Base-by-base conservation (phyloP, 192 early-diverging fungal species). In the Umbelopsis vinacea region DNA sequence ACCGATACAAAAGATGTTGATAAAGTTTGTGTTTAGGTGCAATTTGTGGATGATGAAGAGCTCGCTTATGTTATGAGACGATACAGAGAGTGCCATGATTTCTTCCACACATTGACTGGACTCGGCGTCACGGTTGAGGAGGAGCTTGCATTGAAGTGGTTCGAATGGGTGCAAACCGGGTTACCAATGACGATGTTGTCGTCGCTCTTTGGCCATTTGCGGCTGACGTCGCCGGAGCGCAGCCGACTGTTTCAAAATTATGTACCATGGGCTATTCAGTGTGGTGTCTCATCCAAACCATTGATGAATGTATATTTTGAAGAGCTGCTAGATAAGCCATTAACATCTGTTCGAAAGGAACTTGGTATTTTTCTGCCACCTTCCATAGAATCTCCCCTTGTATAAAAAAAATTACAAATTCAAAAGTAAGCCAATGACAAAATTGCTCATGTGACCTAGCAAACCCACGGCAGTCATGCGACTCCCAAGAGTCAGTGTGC, bases 61-160 rank as follows among this genome's bases (percentile, higher is more conserved):
- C 79, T 98, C 33, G 96, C 95, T 6, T 99, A 96, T 74, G 92
- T 99, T 67, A 92, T 99, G 89, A 86, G 88, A 75, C 84, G 97
- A 74, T 97, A 96, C 74, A 88, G 97, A 23, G 91, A 99, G 84
- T 91, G 92, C 40, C 96, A 97, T 68, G 96, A 99, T 77, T 95
- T 98, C 78, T 96, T 91, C 75, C 97, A 99, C 76, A 89, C 91
- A 0, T 77, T 99, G 24, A 92, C 93, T 26, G 96, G 93, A 48
- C 73, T 98, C 38, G 85, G 79, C 17, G 86, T 92, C 2, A 90
- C 91, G 4, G 92, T 97, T 6, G 92, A 95, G 73, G 94, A 90
- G 40, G 97, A 99, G 85, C 83, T 98, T 66, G 95, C 92, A 6
- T 84, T 99, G 46, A 99, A 99, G 85, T 94, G 93, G 89, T 94